A percentile compares a stretch with the other conserved stretches of the same genome.
Evolutionary conservation across 2,329 filamentous ascomycete species (phyloP).

Genomic region (Nannizzia gypsea): DNA sequence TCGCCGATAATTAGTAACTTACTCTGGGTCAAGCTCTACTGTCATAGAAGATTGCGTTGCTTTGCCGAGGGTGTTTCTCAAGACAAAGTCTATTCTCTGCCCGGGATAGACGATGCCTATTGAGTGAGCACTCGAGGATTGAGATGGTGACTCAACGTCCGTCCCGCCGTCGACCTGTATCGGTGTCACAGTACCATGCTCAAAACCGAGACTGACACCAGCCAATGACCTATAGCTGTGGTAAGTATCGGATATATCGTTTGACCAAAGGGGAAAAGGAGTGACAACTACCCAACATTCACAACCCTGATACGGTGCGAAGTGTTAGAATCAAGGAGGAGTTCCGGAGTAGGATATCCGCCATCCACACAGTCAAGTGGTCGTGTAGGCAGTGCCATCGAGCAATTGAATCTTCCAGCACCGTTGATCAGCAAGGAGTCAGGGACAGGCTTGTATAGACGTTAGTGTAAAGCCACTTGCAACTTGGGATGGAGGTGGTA

Average conservation of each 20-base stretch:
- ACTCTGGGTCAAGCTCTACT: slow-evolving; percentile 30
- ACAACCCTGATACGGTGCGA: slow-evolving; percentile 32
- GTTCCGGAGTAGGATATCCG: slow-evolving; percentile 17
- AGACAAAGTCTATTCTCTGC: slow-evolving; percentile 34
- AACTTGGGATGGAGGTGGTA: not conserved
- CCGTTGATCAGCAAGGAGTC: slow-evolving; percentile 41
- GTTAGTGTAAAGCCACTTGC: not conserved
- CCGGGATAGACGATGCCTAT: slow-evolving; percentile 35
- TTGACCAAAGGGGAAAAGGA: not conserved
- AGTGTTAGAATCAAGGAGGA: slow-evolving; percentile 17
- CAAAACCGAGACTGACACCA: slow-evolving; percentile 28
- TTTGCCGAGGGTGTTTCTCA: slow-evolving; percentile 11
- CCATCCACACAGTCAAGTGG: slow-evolving; percentile 34
- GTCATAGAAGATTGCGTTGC: slow-evolving; percentile 18
- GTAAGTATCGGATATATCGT: not conserved
- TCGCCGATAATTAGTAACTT: slow-evolving; percentile 8
- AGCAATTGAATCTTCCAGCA: slow-evolving; percentile 35
- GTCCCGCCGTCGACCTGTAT: slow-evolving; percentile 35
- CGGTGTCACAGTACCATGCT: slow-evolving; percentile 22
- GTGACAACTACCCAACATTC: slow-evolving; percentile 33
- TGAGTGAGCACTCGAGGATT: slow-evolving; percentile 18
- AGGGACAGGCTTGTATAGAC: slow-evolving; percentile 33
- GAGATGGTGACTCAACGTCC: slow-evolving; percentile 18
- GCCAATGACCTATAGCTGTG: slow-evolving; percentile 25
- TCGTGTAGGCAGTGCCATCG: slow-evolving; percentile 34